phyloP scores from a whole-genome alignment of 441 rosid species.

The Gossypium davidsonii region DNA sequence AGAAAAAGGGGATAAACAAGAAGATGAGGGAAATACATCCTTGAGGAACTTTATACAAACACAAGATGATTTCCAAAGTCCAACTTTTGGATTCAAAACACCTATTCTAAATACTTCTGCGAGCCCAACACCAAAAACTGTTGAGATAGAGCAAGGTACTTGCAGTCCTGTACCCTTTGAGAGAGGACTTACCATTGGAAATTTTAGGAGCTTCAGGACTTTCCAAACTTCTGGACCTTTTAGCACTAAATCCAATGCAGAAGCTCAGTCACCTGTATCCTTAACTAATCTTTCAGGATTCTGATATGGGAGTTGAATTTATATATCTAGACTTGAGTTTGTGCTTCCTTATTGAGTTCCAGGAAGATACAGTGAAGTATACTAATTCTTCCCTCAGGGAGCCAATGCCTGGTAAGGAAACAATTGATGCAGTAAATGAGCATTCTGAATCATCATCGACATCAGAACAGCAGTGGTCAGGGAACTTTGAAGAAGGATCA shows the following conservation, averaged over 20 bases:
- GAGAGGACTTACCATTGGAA: conserved; percentile 26
- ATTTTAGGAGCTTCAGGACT: conserved; percentile 44
- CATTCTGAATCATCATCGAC: conserved; percentile 18
- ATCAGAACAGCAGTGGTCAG: conserved; percentile 43
- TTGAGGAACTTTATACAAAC: conserved; percentile 28
- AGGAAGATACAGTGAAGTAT: conserved; percentile 46
- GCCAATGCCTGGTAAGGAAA: conserved; percentile 23
- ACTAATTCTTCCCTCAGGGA: conserved; percentile 31
- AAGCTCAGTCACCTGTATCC: conserved; percentile 49
- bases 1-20: conserved; percentile 32
- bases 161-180: conserved; percentile 34
- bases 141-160: conserved; percentile 27
- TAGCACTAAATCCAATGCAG: conserved; percentile 31
- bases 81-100: conserved; percentile 45
- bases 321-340: conserved; percentile 22
- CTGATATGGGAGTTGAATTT: conserved; percentile 7
- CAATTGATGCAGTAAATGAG: conserved; percentile 28
- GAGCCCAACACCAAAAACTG: conserved; percentile 39
- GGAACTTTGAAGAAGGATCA: conserved; percentile 44
- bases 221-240: conserved; percentile 32
- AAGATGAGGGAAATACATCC: conserved; percentile 25
- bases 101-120: conserved; percentile 38
- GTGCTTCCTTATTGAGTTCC: conserved; percentile 42
- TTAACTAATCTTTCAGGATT: conserved; percentile 17
- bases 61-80: conserved; percentile 49